Evolutionary conservation across 441 rosid species (phyloP).

Genomic region (Isatis lusitanica): DNA sequence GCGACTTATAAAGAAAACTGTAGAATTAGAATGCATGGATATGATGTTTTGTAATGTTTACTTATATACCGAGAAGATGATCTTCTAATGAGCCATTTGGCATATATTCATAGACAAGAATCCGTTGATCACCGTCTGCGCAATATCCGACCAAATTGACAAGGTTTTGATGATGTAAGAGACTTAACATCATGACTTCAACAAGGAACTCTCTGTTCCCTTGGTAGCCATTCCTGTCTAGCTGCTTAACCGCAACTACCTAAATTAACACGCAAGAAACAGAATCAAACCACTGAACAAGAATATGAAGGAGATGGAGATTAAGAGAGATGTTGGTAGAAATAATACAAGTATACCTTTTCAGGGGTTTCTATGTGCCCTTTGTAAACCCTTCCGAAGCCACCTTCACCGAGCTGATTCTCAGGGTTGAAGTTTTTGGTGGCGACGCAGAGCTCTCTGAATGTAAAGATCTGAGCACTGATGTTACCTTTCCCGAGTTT

Average conservation of each 20-base stretch:
- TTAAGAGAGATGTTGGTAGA: neutral
- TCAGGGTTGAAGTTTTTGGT: conserved; percentile 70
- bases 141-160: conserved; percentile 91
- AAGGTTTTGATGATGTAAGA: conserved; percentile 79
- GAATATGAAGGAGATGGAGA: neutral
- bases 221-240: conserved; percentile 92
- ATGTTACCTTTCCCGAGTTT: conserved; percentile 74
- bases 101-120: conserved; percentile 80
- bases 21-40: neutral
- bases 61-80: conserved; percentile 71
- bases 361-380: conserved; percentile 51
- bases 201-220: conserved; percentile 94
- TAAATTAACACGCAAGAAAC: conserved; percentile 25
- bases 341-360: conserved; percentile 39
- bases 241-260: conserved; percentile 91
- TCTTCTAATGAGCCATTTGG: conserved; percentile 77
- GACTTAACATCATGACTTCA: conserved; percentile 88
- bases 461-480: conserved; percentile 59
- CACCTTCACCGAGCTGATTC: conserved; percentile 88
- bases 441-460: conserved; percentile 61
- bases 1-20: neutral
- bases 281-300: conserved; percentile 1
- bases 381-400: conserved; percentile 93
- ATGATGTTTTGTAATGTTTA: conserved; percentile 14
- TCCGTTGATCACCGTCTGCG: conserved; percentile 77